Base-by-base conservation (phyloP, 306 rosid species). In the Spatholobus suberectus region DNA sequence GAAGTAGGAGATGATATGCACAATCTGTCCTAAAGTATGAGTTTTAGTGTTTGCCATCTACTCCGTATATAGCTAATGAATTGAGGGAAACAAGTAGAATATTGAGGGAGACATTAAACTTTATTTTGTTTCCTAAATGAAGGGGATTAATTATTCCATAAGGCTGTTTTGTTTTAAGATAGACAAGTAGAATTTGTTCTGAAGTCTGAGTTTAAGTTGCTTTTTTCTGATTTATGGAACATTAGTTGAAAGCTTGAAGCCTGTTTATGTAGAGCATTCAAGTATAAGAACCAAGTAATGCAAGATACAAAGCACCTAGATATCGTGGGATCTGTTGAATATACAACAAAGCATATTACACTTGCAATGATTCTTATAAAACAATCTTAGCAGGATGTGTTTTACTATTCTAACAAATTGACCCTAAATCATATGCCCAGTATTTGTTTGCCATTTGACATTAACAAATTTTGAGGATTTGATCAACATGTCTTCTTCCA, bases 201-300 rank as follows among this genome's bases (percentile, higher is more conserved):
- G n/a, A n/a, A n/a, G n/a, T n/a, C n/a, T n/a, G n/a, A n/a, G n/a
- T n/a, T 23, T 20, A 21, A 37, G 69, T 23, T 38, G 41, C 41
- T 8, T 15, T 24, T 70, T 21, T 69, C 32, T 20, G 17, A 69
- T 43, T 65, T 13, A 11, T 40, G 34, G 54, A 20, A 94, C 1
- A 90, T 58, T 32, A 86, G 69, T 77, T 85, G 93, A 66, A 92
- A 91, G 91, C 73, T 52, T 43, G 47, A 3, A 43, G 0, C 86
- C 55, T 90, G 83, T 78, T 83, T 79, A 20, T 58, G 63, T 26
- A 89, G 81, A 49, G 82, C 23, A 40, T 79, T 81, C 80, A 82
- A 24, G 5, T 92, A 93, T 17, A 89, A 80, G 79, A 63, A 93
- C 38, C 85, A 85, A 77, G 88, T 92, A 13, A 91, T 55, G 57